These are phyloP conservation scores for Aureobasidium lini DNA, from an alignment of 2,329 filamentous ascomycete genomes.

Conservation along the genomic window DNA sequence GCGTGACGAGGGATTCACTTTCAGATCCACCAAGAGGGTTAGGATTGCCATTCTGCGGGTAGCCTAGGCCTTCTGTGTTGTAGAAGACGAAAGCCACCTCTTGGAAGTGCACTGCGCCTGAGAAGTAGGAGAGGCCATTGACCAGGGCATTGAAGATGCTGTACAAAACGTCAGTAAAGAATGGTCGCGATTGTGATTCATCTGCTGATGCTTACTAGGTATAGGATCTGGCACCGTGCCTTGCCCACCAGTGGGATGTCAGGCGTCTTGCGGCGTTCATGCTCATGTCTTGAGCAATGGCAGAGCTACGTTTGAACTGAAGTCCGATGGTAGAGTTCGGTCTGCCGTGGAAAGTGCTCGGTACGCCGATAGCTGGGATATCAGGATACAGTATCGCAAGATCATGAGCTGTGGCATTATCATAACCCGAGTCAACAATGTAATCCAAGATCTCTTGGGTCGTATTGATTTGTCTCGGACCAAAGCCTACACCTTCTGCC, in stretches of 20 bases:
- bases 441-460: conserved; percentile 20
- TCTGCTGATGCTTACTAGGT: conserved; percentile 25
- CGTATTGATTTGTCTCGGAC: conserved; percentile 20
- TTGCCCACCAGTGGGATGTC: conserved; percentile 19
- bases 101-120: conserved; percentile 35
- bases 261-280: conserved; percentile 18
- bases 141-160: conserved; percentile 37
- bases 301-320: conserved; percentile 20
- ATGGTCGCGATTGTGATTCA: too few species aligned
- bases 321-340: conserved; percentile 18
- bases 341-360: conserved; percentile 18
- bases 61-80: conserved; percentile 44
- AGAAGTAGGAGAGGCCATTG: conserved; percentile 22
- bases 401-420: conserved; percentile 30
- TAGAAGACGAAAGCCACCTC: conserved; percentile 50
- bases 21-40: conserved; percentile 20
- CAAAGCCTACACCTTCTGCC: conserved; percentile 23
- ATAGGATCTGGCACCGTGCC: conserved; percentile 22
- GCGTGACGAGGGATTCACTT: conserved; percentile 30
- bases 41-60: conserved; percentile 30
- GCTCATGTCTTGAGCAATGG: conserved; percentile 19
- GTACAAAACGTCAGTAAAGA: neutral
- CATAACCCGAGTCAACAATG: conserved; percentile 17
- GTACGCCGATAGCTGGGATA: conserved; percentile 22
- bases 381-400: conserved; percentile 27